These are phyloP conservation scores for Lachnum nothofagi DNA, from an alignment of 2,329 filamentous ascomycete species.

Conservation along the genomic window DNA sequence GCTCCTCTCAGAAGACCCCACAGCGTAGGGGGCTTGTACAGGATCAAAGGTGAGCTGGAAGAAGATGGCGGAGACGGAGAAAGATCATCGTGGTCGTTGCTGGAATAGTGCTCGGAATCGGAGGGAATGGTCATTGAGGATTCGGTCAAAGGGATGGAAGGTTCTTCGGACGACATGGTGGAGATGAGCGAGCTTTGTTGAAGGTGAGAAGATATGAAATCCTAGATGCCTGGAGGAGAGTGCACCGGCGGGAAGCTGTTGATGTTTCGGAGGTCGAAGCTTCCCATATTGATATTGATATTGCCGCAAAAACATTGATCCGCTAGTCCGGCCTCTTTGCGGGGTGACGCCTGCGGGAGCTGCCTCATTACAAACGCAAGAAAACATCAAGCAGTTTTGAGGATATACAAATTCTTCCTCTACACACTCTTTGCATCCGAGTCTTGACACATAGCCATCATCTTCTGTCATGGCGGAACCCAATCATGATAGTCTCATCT, in stretches of 20 bases:
- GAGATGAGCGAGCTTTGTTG: not conserved
- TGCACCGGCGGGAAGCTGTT: conserved; percentile 8
- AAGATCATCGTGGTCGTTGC: conserved; percentile 57
- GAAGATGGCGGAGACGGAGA: conserved; percentile 58
- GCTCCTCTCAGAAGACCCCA: conserved; percentile 83
- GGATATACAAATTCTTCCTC: too few relatives aligned
- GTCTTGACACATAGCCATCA: conserved; percentile 23
- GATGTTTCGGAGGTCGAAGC: conserved; percentile 5
- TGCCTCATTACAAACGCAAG: conserved; percentile 9
- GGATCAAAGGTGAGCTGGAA: conserved; percentile 62
- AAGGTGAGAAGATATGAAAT: not conserved
- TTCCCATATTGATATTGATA: not conserved
- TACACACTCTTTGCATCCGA: too few relatives aligned
- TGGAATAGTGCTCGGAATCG: conserved; percentile 78
- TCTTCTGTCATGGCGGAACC: conserved; percentile 33
- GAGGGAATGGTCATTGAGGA: conserved; percentile 74
- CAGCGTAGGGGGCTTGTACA: conserved; percentile 83
- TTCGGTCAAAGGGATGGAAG: conserved; percentile 55
- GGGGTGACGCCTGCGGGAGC: conserved; percentile 16
- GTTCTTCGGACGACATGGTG: conserved; percentile 50
- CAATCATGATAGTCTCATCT: conserved; percentile 42
- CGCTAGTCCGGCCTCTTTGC: not conserved
- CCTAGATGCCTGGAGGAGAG: not conserved
- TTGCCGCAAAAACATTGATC: too few relatives aligned
- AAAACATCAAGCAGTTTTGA: not conserved